Conservation (phyloP, 257 asterid species). For the Vinca minor region DNA sequence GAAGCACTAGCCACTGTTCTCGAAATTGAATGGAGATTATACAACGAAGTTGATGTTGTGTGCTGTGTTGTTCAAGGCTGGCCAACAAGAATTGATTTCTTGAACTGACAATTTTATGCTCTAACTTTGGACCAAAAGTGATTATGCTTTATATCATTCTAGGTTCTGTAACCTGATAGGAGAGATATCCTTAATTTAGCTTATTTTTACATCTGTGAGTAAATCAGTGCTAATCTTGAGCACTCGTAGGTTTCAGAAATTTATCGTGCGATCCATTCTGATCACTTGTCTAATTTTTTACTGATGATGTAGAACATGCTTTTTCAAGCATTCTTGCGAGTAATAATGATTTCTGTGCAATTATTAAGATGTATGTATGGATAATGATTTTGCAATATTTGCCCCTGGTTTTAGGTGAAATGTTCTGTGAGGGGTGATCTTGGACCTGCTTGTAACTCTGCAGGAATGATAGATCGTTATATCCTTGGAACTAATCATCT, state of each 20-base stretch:
- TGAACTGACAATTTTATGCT: background rate
- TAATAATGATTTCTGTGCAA: background rate
- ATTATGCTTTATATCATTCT: background rate
- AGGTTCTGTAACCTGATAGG: background rate
- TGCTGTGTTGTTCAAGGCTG: background rate
- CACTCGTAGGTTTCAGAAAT: background rate
- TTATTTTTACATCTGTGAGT: background rate
- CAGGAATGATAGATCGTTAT: slow-evolving; percentile 72
- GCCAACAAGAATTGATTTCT: background rate
- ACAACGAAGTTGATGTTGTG: background rate
- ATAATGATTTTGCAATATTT: background rate
- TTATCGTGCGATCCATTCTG: background rate
- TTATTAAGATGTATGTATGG: background rate
- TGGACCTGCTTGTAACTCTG: slow-evolving; percentile 83
- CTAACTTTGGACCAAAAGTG: background rate
- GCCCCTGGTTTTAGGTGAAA: slow-evolving; percentile 43
- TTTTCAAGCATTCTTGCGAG: background rate
- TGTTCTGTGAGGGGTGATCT: slow-evolving; percentile 79
- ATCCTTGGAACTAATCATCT: slow-evolving; percentile 69
- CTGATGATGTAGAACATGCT: background rate
- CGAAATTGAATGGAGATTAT: background rate
- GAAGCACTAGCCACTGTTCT: background rate
- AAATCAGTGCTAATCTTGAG: background rate
- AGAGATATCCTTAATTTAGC: too few relatives aligned
- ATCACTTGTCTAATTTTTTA: background rate